Evolutionary conservation across 306 rosid genomes (phyloP), one percentile per base, ranked within the genome.

Genomic region (Cicer arietinum): DNA sequence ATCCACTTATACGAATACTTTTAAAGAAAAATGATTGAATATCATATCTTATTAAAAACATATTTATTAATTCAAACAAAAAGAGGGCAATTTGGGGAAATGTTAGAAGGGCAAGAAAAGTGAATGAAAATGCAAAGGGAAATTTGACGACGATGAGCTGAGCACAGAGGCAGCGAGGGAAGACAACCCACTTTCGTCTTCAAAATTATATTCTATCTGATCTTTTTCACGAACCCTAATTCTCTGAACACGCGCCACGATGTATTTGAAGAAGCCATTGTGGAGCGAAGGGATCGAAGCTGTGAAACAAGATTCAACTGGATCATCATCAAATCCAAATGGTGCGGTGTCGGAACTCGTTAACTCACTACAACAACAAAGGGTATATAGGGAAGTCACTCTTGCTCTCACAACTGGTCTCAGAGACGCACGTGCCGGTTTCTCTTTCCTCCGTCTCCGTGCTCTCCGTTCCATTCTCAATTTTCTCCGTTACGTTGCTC

Each of bases 391-490:
- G 8, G 98, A 94, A 81, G 90, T 94, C 16, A 94, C 96, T 1
- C 90, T 91, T 7, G 89, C 94, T 2, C 97, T 94, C 47, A 85
- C 92, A 9, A 86, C 85, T 1, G 94, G 98, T 2, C 92, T 94
- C 18, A 82, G 91, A 35, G 94, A 94, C 22, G 96, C 92, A 4
- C 78, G 89, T 12, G 97, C 98, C 2, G 94, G 90, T 77, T 94
- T 91, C 88, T 91, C 97, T 0, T 91, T 94, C 58, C 93, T 94
- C 76, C 97, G 96, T 17, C 79, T 90, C 25, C 91, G 96, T 37
- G 97, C 96, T 52, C 96, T 91, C 67, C 90, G 90, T 40, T 80
- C 86, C 6, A 85, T 91, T 74, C 96, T 91, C 89, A 90, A 94
- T 61, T 94, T 90, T 79, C 95, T 94, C 51, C 88, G 89, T 50